Evolutionary conservation across 1,284 basidiomycete genomes (phyloP), one percentile per base, ranked within the genome.

Genomic region (Apiotrichum domesticum): DNA sequence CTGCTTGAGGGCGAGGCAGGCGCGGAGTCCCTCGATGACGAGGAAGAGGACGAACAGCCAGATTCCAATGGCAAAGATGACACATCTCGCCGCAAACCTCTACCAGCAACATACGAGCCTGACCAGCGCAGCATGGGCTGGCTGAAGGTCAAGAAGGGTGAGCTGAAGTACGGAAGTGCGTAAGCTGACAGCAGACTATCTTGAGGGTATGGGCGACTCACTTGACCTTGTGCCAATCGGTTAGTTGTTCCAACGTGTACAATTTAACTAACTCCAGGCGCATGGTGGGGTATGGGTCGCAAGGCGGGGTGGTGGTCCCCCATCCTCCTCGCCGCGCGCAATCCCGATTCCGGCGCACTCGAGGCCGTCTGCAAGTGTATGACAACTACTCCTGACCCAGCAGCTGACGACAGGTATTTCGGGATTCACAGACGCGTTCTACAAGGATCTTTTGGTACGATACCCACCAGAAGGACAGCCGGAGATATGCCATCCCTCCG

Each of bases 231-330:
- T 88, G n/a, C 88, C 87, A 3, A 81, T 89, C 57, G 50, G 47
- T 49, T 11, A 4, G 47, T 32, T 29, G 13, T 10, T 14, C 15
- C 13, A 37, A 5, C n/a, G 6, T 11, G 7, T 10, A 21, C 21
- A 21, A 21, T 21, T 21, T 21, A 21, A 21, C 47, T 49, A 37
- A 49, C 47, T 3, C 8, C 35, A 49, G 89, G 86, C 40, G 89
- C 87, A 15, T 94, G 88, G 90, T 85, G 94, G 77, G 93, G 93
- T 45, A 88, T 87, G 73, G 93, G 93, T n/a, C 79, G 91, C 39
- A 97, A 96, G 76, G 87, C 86, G 8, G 82, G 84, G 34, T 96
- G 91, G 91, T 97, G 92, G 90, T 88, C 85, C 61, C 93, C 93
- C 0, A 85, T 96, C 65, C 79, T 97, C 11, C 81, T 96, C 35